Percentiles rank a stretch among this genome's conserved stretches.
Evolutionary conservation across 352 stramenopile species (phyloP).

Genomic region (Globisporangium orthogonon): DNA sequence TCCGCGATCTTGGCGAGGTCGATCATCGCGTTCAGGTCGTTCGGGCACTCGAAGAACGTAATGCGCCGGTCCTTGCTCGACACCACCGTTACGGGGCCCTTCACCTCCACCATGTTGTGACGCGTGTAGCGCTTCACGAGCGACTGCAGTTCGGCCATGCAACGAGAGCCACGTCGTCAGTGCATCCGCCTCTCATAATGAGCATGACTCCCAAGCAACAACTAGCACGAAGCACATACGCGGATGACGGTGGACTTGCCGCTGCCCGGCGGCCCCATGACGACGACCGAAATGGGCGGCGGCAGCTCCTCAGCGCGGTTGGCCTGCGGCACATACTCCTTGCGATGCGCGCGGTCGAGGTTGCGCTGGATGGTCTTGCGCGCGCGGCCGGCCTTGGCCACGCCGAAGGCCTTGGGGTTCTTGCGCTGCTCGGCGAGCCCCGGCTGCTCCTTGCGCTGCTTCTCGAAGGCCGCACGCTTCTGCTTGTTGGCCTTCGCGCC

Average conservation of each 20-base stretch:
- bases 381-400: constrained; percentile 94
- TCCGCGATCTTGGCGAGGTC: constrained; percentile 99
- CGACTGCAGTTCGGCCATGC: constrained; percentile 32
- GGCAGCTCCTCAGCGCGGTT: constrained; percentile 82
- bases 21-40: constrained; percentile 90
- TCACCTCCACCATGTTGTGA: constrained; percentile 95
- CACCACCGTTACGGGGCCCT: constrained; percentile 98
- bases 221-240: constrained; percentile 13
- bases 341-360: constrained; percentile 94
- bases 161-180: neutral
- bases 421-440: constrained; percentile 89
- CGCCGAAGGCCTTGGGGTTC: constrained; percentile 96
- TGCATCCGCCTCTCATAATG: neutral
- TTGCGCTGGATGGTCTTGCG: constrained; percentile 97
- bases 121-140: constrained; percentile 99
- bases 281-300: constrained; percentile 94
- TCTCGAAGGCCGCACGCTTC: constrained; percentile 89
- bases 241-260: constrained; percentile 99
- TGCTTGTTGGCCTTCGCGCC: constrained; percentile 94
- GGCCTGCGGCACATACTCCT: constrained; percentile 94
- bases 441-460: constrained; percentile 76
- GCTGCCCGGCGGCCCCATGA: constrained; percentile 95
- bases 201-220: too few relatives aligned
- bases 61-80: constrained; percentile 96
- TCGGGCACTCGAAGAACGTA: constrained; percentile 99